phyloP scores from a whole-genome alignment of 257 asterid species.

The Paraleonurus japonicus region DNA sequence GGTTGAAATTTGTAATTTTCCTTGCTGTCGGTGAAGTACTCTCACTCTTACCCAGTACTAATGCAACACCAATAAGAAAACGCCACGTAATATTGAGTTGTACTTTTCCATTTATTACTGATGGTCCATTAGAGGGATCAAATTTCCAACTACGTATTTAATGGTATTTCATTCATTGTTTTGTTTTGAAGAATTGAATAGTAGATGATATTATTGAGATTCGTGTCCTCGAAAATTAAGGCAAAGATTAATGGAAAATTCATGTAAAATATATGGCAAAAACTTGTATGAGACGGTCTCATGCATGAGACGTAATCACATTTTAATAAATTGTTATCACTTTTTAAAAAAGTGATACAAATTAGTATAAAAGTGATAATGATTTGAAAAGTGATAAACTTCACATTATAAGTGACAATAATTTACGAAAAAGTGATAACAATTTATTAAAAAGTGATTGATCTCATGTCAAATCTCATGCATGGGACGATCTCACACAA shows the following conservation, averaged over 20 bases:
- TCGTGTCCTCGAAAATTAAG: background rate
- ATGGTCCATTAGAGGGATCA: slow-evolving; percentile 35
- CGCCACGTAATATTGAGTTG: slow-evolving; percentile 32
- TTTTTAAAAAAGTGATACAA: no score
- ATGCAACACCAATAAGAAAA: slow-evolving; percentile 7
- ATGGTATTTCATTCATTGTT: background rate
- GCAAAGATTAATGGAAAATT: slow-evolving; percentile 21
- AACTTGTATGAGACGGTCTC: no score
- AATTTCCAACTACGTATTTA: background rate
- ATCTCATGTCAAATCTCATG: no score
- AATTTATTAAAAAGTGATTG: no score
- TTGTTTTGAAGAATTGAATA: background rate
- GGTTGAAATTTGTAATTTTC: background rate
- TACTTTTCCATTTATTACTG: slow-evolving; percentile 26
- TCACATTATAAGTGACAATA: no score
- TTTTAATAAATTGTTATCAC: no score
- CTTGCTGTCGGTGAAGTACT: slow-evolving; percentile 36
- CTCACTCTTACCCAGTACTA: slow-evolving; percentile 6
- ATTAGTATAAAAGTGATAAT: no score
- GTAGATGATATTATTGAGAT: background rate
- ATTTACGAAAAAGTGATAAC: no score
- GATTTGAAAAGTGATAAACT: no score
- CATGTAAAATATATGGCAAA: slow-evolving; percentile 8
- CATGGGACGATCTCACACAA: no score
- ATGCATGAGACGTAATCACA: no score